Evolutionary conservation across 306 rosid genomes (phyloP).

Genomic region (Castanopsis chinensis): DNA sequence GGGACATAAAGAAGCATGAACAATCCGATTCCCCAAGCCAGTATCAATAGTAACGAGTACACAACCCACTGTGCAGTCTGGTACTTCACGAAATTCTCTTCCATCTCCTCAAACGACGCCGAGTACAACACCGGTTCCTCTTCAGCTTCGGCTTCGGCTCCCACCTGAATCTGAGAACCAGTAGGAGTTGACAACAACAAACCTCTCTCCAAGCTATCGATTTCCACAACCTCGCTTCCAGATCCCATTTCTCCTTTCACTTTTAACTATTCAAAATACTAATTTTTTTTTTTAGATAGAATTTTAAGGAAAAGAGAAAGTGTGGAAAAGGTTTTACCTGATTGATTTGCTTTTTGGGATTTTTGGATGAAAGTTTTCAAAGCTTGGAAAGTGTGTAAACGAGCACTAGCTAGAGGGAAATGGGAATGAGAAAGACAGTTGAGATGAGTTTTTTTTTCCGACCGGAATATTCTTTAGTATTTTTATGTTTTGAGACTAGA

Average conservation of each 20-base stretch:
- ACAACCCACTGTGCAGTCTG: conserved; percentile 75
- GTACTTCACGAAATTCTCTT: conserved; percentile 59
- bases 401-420: no score
- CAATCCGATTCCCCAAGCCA: conserved; percentile 90
- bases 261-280: not conserved
- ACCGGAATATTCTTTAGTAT: no score
- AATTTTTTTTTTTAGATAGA: no score
- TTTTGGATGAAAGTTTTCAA: no score
- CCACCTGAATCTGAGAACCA: conserved; percentile 9
- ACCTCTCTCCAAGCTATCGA: conserved; percentile 61
- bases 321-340: no score
- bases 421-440: no score
- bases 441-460: no score
- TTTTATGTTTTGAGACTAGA: no score
- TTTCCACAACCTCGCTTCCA: conserved; percentile 53
- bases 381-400: no score
- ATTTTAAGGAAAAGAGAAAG: no score
- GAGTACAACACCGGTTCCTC: conserved; percentile 53
- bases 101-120: conserved; percentile 80
- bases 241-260: conserved; percentile 34
- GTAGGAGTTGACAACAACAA: conserved; percentile 29
- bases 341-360: no score
- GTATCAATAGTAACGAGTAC: conserved; percentile 59
- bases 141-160: conserved; percentile 19
- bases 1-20: conserved; percentile 83